A percentile compares a stretch with the other conserved stretches of the same genome.
These are phyloP conservation scores for Epichloe gansuensis DNA, from an alignment of 2,329 filamentous ascomycete genomes.

Conservation along the genomic window DNA sequence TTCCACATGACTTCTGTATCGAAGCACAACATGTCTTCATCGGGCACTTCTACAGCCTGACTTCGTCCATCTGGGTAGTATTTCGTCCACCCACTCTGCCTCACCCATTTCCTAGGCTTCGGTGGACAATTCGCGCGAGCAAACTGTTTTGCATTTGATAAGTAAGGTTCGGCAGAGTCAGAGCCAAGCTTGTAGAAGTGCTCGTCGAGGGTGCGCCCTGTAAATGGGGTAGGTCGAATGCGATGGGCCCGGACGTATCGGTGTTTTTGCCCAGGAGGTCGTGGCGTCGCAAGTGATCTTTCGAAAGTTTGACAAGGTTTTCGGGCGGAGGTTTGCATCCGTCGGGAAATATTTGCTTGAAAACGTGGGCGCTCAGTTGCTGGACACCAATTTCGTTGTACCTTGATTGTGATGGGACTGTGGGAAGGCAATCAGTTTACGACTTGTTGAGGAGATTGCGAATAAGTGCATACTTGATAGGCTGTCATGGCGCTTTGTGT, in stretches of 20 bases:
- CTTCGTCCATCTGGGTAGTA: constrained; percentile 63
- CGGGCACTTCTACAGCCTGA: constrained; percentile 61
- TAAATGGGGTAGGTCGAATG: constrained; percentile 71
- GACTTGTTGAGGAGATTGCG: too few species aligned
- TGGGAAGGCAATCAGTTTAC: not conserved
- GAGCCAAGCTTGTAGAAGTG: constrained; percentile 84
- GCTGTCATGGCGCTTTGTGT: constrained; percentile 12
- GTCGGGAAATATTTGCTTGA: constrained; percentile 67
- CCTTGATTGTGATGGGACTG: constrained; percentile 47
- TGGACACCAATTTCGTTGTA: constrained; percentile 93
- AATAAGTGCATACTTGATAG: constrained; percentile 28
- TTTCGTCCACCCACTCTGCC: constrained; percentile 83
- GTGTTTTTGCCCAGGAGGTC: constrained; percentile 84
- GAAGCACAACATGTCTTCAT: constrained; percentile 76
- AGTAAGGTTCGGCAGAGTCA: constrained; percentile 76
- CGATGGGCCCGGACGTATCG: constrained; percentile 62
- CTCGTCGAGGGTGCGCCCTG: constrained; percentile 73
- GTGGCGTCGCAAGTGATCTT: constrained; percentile 72
- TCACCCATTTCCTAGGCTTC: constrained; percentile 60
- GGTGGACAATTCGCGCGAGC: constrained; percentile 46
- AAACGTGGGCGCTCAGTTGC: constrained; percentile 75
- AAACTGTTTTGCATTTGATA: constrained; percentile 64
- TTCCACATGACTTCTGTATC: constrained; percentile 98
- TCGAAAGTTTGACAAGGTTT: constrained; percentile 67
- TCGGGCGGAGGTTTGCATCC: constrained; percentile 44